Evolutionary conservation across 2,329 filamentous ascomycete genomes (phyloP).

Genomic region (Drechmeria coniospora): DNA sequence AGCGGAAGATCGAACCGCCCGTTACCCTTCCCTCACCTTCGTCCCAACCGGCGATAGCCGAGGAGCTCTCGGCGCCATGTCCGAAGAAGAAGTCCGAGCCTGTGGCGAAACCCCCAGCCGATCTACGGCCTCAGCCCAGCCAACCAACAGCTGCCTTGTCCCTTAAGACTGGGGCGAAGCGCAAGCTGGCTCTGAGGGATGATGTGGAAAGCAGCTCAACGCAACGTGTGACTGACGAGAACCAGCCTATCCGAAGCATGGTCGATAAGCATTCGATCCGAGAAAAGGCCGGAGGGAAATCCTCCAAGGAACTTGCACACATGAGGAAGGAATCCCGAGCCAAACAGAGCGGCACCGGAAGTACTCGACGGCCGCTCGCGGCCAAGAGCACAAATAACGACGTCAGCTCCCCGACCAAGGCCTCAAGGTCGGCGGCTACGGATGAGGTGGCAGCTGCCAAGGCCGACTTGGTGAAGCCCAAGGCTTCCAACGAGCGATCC

Average conservation of each 20-base stretch:
- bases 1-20: conserved; percentile 14
- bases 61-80: conserved; percentile 5
- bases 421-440: conserved; percentile 13
- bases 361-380: conserved; percentile 31
- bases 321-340: conserved; percentile 25
- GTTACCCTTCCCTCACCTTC: conserved; percentile 16
- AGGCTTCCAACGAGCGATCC: conserved; percentile 9
- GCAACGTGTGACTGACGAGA: not conserved
- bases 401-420: conserved; percentile 42
- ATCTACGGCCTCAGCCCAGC: conserved; percentile 1
- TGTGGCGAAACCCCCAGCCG: not conserved
- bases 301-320: conserved; percentile 29
- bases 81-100: conserved; percentile 13
- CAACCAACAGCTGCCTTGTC: conserved; percentile 8
- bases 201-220: conserved; percentile 24
- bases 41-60: conserved; percentile 3
- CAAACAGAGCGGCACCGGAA: conserved; percentile 11
- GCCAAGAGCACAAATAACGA: conserved; percentile 46
- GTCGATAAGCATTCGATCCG: conserved; percentile 14
- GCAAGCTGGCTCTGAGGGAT: conserved; percentile 40
- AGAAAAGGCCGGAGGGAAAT: conserved; percentile 23
- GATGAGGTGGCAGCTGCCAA: conserved; percentile 26
- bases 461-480: conserved; percentile 16
- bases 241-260: conserved; percentile 2
- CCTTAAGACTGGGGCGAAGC: conserved; percentile 36